Conservation (phyloP, 768 basidiomycete species). For the Mycena amicta region DNA sequence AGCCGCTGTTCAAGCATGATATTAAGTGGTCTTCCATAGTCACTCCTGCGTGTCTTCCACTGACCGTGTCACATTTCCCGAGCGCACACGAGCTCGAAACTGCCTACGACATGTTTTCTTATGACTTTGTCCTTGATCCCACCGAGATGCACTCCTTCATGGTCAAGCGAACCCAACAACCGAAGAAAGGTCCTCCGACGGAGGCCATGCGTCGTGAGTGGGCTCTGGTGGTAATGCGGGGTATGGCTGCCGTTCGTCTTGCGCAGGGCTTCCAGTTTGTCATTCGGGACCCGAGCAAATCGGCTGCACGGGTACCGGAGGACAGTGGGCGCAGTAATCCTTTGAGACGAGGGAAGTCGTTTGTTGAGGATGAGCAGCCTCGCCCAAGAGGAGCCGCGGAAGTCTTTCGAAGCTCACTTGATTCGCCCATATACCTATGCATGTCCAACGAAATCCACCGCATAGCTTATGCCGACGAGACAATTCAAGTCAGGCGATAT, state of each 20-base stretch:
- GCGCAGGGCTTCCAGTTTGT: conserved; percentile 96
- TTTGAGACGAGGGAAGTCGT: conserved; percentile 56
- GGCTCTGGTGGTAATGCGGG: conserved; percentile 84
- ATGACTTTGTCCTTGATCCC: conserved; percentile 85
- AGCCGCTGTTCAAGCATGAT: conserved; percentile 74
- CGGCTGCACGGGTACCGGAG: conserved; percentile 11
- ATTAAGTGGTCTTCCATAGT: conserved; percentile 91
- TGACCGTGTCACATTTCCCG: conserved; percentile 90
- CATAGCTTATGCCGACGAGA: conserved; percentile 88
- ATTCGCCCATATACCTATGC: conserved; percentile 83
- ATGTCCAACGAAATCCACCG: conserved; percentile 96
- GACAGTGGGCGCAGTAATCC: conserved; percentile 34
- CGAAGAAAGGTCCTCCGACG: conserved; percentile 35
- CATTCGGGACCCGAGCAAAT: conserved; percentile 46
- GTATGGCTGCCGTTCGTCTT: conserved; percentile 90
- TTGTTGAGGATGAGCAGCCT: conserved; percentile 57
- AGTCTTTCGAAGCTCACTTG: conserved; percentile 56
- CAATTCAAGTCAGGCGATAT: conserved; percentile 86
- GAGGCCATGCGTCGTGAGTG: conserved; percentile 69
- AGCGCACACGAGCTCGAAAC: conserved; percentile 71
- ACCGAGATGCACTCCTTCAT: conserved; percentile 87
- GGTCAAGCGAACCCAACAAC: conserved; percentile 59
- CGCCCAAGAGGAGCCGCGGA: conserved; percentile 68
- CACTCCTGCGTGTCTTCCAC: conserved; percentile 84
- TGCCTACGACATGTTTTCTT: conserved; percentile 80